A percentile compares a stretch with the other conserved stretches of the same genome.
These are phyloP conservation scores for Hygrocybe punicea DNA, from an alignment of 768 basidiomycete species.

Conservation along the genomic window DNA sequence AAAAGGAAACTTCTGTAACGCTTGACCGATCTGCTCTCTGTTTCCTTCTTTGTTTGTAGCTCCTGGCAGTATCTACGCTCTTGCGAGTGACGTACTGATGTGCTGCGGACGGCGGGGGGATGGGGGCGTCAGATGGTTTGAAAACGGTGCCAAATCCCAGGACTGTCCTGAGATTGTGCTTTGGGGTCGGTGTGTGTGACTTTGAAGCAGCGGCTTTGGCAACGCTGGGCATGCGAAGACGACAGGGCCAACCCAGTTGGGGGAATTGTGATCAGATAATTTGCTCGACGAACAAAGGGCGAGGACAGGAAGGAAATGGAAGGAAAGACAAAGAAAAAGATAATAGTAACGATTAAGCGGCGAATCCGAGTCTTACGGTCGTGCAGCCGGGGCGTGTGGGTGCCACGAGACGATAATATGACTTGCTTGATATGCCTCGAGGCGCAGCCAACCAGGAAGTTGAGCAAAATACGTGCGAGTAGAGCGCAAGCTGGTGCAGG, in stretches of 20 bases:
- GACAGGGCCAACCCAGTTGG: not conserved
- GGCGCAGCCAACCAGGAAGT: not conserved
- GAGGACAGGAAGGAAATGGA: not conserved
- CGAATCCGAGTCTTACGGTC: no score
- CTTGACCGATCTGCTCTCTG: conserved; percentile 35
- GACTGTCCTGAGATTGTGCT: conserved; percentile 48
- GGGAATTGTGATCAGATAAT: not conserved
- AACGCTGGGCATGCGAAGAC: conserved; percentile 13
- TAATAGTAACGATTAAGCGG: not conserved
- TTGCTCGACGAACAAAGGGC: not conserved
- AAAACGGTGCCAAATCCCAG: conserved; percentile 42
- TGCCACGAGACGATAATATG: conserved; percentile 3
- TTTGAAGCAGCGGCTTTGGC: conserved; percentile 11
- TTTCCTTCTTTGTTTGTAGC: conserved; percentile 35
- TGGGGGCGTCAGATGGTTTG: conserved; percentile 35
- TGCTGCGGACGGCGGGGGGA: conserved; percentile 21
- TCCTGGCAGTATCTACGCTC: conserved; percentile 45
- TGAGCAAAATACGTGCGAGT: not conserved
- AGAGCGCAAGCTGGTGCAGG: not conserved
- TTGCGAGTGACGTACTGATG: conserved; percentile 35
- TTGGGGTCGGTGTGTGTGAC: conserved; percentile 23
- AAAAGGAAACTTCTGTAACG: conserved; percentile 43
- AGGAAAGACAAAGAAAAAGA: not conserved
- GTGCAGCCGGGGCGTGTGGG: not conserved
- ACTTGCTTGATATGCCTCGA: conserved; percentile 1